Evolutionary conservation across 495 filamentous ascomycete genomes (phyloP), one percentile per base, ranked within the genome.

Genomic region (Corynascus novoguineensis): DNA sequence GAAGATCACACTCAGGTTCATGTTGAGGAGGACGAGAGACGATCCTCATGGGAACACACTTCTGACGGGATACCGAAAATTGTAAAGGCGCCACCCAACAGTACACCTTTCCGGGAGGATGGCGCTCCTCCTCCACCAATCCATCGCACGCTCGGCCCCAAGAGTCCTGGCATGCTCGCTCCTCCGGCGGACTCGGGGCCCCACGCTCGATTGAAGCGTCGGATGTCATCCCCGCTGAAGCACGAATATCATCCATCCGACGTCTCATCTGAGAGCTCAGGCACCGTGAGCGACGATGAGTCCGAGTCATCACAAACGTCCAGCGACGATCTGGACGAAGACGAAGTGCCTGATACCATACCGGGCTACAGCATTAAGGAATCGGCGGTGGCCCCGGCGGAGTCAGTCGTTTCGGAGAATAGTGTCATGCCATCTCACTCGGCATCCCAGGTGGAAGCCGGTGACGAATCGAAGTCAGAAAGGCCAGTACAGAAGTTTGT

Each of bases 161-260:
- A 72, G 69, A 70, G 64, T 55, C 66, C 72, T 32, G 62, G 68
- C 34, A 66, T 73, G 44, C 79, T 78, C 37, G 69, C 73, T 32
- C 81, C 81, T 32, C 73, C 81, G 5, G 73, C 81, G 53, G 78
- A 72, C 46, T 70, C 54, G 61, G 65, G 60, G 44, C 64, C 66
- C 58, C 60, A 63, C 5, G 45, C 66, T 24, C 75, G 73, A 25
- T 68, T 79, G 11, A 86, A 81, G 63, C 79, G 92, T 28, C 81
- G 89, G 6, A 87, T 85, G 25, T 97, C 95, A 5, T 97, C 95
- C 9, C 95, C 95, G 9, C 77, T 99, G 55, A 99, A 99, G 71
- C 93, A 97, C 64, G 91, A 99, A 73, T 99, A 96, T 64, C 88
- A 90, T 60, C 95, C 95, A 3, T 97, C 93, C 1, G 92, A 89